Base-by-base conservation (phyloP, 2,329 filamentous ascomycete species). In the Kalaharituber pfeilii region DNA sequence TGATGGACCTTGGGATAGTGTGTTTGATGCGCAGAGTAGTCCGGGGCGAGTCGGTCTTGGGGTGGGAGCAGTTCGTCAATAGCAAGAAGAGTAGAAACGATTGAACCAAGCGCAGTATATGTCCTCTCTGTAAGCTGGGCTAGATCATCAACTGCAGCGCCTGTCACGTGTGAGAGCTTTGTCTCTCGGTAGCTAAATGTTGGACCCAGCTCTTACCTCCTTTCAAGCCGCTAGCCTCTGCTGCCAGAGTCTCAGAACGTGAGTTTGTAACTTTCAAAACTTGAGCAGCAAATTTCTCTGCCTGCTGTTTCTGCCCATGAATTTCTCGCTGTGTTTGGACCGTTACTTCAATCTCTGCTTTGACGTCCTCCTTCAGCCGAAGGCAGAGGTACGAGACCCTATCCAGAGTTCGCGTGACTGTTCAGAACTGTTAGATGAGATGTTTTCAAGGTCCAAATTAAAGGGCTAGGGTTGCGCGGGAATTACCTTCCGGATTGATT, bases 61-160 rank as follows among this genome's bases (percentile, higher is more conserved):
- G 57, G 47, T 0, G 62, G 62, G 9, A 64, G 54, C 58, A 64
- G 62, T 36, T 64, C 62, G 53, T 64, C 62, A 42, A 64, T 64
- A 20, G 61, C 60, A n/a, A 63, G 55, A 5, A 64, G 56, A 3
- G 58, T 63, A 2, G 62, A 60, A 49, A 64, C 60, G 36, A 64
- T 64, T 18, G 59, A 62, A 51, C 60, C 61, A n/a, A 64, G 56
- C 4, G 60, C 51, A 11, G 62, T 56, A 45, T 64, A 62, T 3
- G 62, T 63, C 26, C 53, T 56, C 33, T 64, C 62, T 49, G 62
- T 59, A 29, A 59, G 59, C 36, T 58, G 57, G 3, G 62, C 62
- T 22, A 63, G 56, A 11, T 60, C 57, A 29, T 64, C 62, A n/a
- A 61, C 61, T 20, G 51, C 52, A 18, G 56, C 47, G 1, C 57